Conservation (phyloP, 176 grass and related monocot genomes). For the Guadua angustifolia region DNA sequence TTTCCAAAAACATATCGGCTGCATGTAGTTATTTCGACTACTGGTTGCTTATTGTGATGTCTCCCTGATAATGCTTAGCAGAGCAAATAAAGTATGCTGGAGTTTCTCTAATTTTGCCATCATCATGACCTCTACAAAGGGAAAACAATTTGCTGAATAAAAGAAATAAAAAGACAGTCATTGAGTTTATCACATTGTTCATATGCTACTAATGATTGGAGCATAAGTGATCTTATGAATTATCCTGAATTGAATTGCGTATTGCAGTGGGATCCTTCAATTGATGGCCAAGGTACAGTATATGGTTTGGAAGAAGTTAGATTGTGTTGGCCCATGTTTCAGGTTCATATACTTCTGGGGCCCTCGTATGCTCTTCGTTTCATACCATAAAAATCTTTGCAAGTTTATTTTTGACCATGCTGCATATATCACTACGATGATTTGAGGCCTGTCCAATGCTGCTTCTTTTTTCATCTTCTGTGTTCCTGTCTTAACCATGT, state of each 20-base stretch:
- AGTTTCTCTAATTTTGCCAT: conserved; percentile 4
- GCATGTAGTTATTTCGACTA: not conserved
- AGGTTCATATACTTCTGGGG: not conserved
- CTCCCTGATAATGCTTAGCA: not conserved
- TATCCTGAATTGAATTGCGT: not conserved
- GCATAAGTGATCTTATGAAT: not conserved
- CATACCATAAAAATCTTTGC: conserved; percentile 15
- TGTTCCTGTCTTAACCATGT: not conserved
- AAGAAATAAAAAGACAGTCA: no score
- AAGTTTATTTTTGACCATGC: not conserved
- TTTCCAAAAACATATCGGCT: not conserved
- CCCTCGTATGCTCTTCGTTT: conserved; percentile 4
- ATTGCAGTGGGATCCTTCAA: not conserved
- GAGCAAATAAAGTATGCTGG: not conserved
- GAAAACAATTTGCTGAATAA: no score
- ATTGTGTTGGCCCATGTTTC: not conserved
- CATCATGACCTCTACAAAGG: no score
- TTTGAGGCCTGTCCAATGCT: conserved; percentile 15
- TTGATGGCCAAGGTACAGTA: not conserved
- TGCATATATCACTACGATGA: conserved; percentile 6
- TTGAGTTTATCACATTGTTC: no score
- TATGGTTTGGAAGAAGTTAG: not conserved
- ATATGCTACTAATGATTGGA: not conserved
- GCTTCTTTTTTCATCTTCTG: conserved; percentile 12
- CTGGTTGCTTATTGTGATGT: not conserved